Evolutionary conservation across 2,329 filamentous ascomycete genomes (phyloP), one percentile per base, ranked within the genome.

Genomic region (Microascus cirrosus): DNA sequence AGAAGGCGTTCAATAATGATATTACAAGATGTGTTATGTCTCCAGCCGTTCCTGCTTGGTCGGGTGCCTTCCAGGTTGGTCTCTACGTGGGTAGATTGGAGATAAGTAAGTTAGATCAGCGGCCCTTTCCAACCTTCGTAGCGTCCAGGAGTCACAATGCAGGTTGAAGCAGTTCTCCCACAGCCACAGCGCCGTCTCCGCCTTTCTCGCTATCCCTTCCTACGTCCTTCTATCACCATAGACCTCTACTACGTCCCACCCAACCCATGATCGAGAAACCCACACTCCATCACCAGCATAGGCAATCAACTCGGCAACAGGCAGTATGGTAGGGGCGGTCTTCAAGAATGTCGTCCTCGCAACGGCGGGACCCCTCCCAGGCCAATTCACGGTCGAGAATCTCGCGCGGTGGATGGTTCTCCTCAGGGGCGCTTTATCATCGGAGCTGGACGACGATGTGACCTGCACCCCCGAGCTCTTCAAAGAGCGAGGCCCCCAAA

Each of bases 401-500:
- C 77, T 94, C 39, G 76, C 76, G 39, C 73, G 74, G 45, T 95
- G 89, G 89, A 77, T 89, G 11, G 72, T 73, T 3, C 66, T 74
- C 3, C 82, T 87, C 59, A 83, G 82, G 7, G 90, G 87, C 1
- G 68, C 59, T 1, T 86, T 84, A 66, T 70, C 73, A 0, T 67
- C 73, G 1, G 71, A 75, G 0, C 70, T 90, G 20, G 75, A 74
- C 28, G 67, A 74, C 0, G 64, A 73, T 0, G 81, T 86, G 11
- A 95, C 90, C 24, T 81, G 83, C 57, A 83, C 82, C 0, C 73
- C 79, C 55, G 77, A 83, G 36, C 80, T 85, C 18, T 91, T 83
- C 69, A 77, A 79, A 61, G 69, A 74, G 22, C 69, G 61, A 34
- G 65, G 67, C 7, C 65, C 74, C 1, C 67, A 69, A 60, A 69